A percentile compares a stretch with the other conserved stretches of the same genome.
phyloP scores from a whole-genome alignment of 192 early-diverging fungal species.

The Chytriomyces sp. region DNA sequence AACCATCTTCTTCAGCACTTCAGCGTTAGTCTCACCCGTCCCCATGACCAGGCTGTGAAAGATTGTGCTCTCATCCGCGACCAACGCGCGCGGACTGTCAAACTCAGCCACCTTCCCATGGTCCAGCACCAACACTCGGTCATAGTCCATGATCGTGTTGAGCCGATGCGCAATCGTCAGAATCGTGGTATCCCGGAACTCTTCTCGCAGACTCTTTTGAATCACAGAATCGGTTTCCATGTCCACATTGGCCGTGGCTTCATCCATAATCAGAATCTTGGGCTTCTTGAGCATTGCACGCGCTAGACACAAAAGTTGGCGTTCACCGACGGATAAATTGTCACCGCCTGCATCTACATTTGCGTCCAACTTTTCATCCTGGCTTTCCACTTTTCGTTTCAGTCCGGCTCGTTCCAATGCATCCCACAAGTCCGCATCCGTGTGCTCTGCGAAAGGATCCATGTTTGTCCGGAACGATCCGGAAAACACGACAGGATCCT shows the following conservation, averaged over 20 bases:
- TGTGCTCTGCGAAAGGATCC: slow-evolving; percentile 66
- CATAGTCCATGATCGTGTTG: slow-evolving; percentile 70
- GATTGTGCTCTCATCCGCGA: slow-evolving; percentile 45
- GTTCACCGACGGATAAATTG: slow-evolving; percentile 83
- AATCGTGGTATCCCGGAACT: slow-evolving; percentile 71
- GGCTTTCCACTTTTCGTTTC: slow-evolving; percentile 44
- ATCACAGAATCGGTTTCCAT: slow-evolving; percentile 63
- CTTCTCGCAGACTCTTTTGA: slow-evolving; percentile 76
- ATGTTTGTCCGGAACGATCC: slow-evolving; percentile 61
- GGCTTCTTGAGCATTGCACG: slow-evolving; percentile 75
- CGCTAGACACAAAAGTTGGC: slow-evolving; percentile 83
- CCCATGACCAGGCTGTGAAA: slow-evolving; percentile 67
- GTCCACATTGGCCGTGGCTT: slow-evolving; percentile 72
- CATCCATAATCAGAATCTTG: slow-evolving; percentile 74
- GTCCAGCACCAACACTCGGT: slow-evolving; percentile 42
- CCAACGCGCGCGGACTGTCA: slow-evolving; percentile 55
- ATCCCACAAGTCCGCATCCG: slow-evolving; percentile 71
- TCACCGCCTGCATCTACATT: slow-evolving; percentile 76
- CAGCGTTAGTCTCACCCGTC: slow-evolving; percentile 65
- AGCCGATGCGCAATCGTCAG: slow-evolving; percentile 85
- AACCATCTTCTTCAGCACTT: slow-evolving; percentile 57
- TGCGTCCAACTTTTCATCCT: slow-evolving; percentile 59
- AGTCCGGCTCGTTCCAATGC: slow-evolving; percentile 69
- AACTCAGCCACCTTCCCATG: slow-evolving; percentile 52
- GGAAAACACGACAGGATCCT: slow-evolving; percentile 78